Evolutionary conservation across 2,329 filamentous ascomycete species (phyloP).

Genomic region (Cercospora sp.): DNA sequence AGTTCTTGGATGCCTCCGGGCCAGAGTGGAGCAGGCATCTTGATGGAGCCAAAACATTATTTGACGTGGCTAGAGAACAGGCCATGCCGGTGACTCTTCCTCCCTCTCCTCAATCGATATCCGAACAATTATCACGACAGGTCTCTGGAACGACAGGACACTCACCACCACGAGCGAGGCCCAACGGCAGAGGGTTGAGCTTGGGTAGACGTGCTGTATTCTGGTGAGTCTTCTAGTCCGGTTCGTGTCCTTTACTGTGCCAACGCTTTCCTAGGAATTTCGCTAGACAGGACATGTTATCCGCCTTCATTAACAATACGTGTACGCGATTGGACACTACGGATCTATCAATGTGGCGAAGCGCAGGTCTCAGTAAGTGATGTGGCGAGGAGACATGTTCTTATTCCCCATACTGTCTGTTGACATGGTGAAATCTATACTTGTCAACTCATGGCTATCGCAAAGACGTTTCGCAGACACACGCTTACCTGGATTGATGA

Average conservation of each 20-base stretch:
- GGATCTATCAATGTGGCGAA: conserved; percentile 63
- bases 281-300: conserved; percentile 64
- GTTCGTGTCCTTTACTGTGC: neutral
- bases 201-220: conserved; percentile 61
- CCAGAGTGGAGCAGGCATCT: conserved; percentile 65
- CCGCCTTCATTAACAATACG: conserved; percentile 63
- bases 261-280: conserved; percentile 52
- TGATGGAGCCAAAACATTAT: conserved; percentile 63
- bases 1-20: conserved; percentile 65
- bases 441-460: neutral
- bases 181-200: conserved; percentile 44
- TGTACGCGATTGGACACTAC: conserved; percentile 62
- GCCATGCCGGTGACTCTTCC: conserved; percentile 48
- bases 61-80: conserved; percentile 57
- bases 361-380: conserved; percentile 58
- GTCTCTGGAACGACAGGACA: neutral
- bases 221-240: conserved; percentile 40
- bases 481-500: neutral
- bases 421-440: neutral
- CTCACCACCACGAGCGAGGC: neutral
- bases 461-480: neutral
- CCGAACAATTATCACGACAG: conserved; percentile 26
- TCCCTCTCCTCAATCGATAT: conserved; percentile 39
- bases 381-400: neutral
- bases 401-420: neutral